Conservation (phyloP, 257 asterid genomes). For the Pogostemon cablin region DNA sequence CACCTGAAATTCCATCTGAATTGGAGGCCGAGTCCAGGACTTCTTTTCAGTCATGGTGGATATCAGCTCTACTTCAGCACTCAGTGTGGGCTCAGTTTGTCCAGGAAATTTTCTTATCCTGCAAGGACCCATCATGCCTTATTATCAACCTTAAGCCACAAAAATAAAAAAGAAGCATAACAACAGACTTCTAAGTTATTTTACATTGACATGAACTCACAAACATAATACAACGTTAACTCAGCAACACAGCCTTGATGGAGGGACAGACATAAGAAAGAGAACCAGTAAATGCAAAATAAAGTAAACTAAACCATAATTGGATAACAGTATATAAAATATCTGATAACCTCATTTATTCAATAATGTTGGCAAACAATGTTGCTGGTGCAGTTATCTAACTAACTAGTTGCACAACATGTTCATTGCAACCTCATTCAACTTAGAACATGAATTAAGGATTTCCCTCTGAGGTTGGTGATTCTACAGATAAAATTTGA, state of each 20-base stretch:
- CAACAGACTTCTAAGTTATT: constrained; percentile 6
- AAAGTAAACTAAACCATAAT: not conserved
- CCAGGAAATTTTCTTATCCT: constrained; percentile 99
- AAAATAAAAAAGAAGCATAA: constrained; percentile 15
- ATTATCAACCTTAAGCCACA: constrained; percentile 22
- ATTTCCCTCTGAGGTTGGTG: constrained; percentile 1
- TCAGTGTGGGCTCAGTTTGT: constrained; percentile 96
- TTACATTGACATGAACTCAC: not conserved
- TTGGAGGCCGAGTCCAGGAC: constrained; percentile 99
- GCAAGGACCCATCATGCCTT: constrained; percentile 35
- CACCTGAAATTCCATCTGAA: constrained; percentile 99
- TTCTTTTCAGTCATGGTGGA: constrained; percentile 95
- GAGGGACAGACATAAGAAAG: not conserved
- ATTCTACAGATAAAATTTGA: not conserved
- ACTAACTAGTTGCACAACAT: not conserved
- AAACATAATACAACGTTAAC: constrained; percentile 21
- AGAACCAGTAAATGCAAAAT: constrained; percentile 7
- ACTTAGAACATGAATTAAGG: not conserved
- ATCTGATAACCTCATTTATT: not conserved
- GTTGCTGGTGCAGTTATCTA: constrained; percentile 10
- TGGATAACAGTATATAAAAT: constrained; percentile 12
- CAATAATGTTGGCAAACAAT: not conserved
- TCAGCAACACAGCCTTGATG: not conserved
- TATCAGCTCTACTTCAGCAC: constrained; percentile 98
- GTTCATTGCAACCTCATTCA: constrained; percentile 8